These are phyloP conservation scores for Arthromyces matolae DNA, from an alignment of 768 basidiomycete species.

Conservation along the genomic window DNA sequence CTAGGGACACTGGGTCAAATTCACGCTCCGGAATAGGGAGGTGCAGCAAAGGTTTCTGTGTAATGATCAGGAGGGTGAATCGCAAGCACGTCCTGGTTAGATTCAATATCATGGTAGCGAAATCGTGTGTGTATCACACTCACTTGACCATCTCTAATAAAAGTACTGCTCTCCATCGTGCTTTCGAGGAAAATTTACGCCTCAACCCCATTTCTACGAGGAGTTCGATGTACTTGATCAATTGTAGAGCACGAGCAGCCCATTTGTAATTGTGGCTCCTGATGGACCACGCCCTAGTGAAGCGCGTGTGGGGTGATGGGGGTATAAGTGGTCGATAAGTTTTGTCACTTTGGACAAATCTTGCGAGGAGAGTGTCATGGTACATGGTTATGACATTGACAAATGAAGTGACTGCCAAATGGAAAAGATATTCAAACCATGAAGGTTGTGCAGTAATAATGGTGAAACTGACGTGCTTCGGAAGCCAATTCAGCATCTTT, in stretches of 20 bases:
- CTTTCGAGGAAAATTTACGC: conserved; percentile 60
- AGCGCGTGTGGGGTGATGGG: conserved; percentile 77
- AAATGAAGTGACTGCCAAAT: conserved; percentile 78
- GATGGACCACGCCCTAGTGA: conserved; percentile 84
- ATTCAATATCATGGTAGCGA: conserved; percentile 12
- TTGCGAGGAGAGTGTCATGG: conserved; percentile 87
- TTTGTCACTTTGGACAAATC: conserved; percentile 57
- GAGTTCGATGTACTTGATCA: conserved; percentile 79
- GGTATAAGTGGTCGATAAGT: conserved; percentile 76
- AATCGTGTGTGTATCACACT: conserved; percentile 23
- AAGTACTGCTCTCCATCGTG: conserved; percentile 74
- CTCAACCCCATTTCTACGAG: conserved; percentile 86
- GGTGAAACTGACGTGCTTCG: conserved; percentile 74
- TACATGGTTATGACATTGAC: conserved; percentile 89
- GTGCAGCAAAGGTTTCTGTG: conserved; percentile 69
- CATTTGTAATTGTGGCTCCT: conserved; percentile 70
- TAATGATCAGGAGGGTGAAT: conserved; percentile 67
- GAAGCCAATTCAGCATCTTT: conserved; percentile 96
- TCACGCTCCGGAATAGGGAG: conserved; percentile 87
- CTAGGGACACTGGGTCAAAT: conserved; percentile 70
- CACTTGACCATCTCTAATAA: conserved; percentile 84
- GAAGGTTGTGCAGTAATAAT: conserved; percentile 3
- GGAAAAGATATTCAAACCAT: conserved; percentile 14
- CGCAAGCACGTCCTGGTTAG: conserved; percentile 66
- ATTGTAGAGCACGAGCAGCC: conserved; percentile 69